Base-by-base conservation (phyloP, 805 yeast species). In the Suhomyces vadensis region DNA sequence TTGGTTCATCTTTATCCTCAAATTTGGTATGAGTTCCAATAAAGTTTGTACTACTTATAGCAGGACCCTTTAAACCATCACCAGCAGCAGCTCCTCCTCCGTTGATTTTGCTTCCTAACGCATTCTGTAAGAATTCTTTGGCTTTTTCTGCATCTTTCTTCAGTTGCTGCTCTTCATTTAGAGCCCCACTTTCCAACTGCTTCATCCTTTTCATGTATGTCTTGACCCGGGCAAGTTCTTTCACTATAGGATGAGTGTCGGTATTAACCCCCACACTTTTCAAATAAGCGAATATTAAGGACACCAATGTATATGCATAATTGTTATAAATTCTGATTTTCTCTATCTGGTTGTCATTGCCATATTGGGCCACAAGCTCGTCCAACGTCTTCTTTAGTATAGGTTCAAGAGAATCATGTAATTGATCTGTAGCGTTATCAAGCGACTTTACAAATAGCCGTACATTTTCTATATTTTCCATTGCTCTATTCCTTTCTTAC, bases 191-290 rank as follows among this genome's bases (percentile, higher is more conserved):
- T 16, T 67, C 69, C 4, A 72, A 60, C 3, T 57, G 67, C 51
- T 79, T 79, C 27, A 78, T 73, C 55, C 81, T 73, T 29, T 74
- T 74, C 81, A 85, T 83, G 51, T 83, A 85, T n/a, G 71, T 56
- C 58, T 84, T 85, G 31, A 87, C 83, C 48, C 90, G 70, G 6
- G 69, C 72, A 41, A 87, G 66, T 55, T 86, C 95, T 23, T 66
- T 66, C 82, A 83, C 80, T 16, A 89, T 77, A 2, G 84, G 82
- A 52, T 85, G 88, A 5, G 64, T 59, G 8, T 71, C 73, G 1
- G 83, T 76, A 45, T 82, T 78, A 11, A 72, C 61, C 1, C 92
- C 92, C 11, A 64, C 64, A 0, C 81, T 56, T 50, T 85, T 82
- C 45, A 85, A 60, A 54, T 81, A 78, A 4, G 85, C 75, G 60